A percentile compares a stretch with the other conserved stretches of the same genome.
phyloP scores from a whole-genome alignment of 805 yeast genomes.

The Candida hispaniensis region DNA sequence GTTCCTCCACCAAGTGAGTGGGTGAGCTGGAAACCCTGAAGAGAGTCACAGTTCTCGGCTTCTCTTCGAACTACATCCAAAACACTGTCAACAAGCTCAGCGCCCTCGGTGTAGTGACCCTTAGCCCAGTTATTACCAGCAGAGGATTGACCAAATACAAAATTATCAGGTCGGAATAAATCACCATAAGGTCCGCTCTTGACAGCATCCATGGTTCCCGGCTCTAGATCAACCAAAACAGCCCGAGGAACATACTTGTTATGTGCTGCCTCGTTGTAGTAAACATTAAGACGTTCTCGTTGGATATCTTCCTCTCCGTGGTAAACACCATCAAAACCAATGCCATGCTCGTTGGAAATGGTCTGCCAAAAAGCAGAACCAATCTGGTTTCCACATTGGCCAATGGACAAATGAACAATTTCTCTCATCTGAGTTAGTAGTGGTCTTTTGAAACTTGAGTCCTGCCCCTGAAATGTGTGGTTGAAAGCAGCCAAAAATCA shows the following conservation, averaged over 20 bases:
- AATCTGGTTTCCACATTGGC: slow-evolving; percentile 98
- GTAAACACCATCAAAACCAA: slow-evolving; percentile 29
- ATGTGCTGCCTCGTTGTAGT: slow-evolving; percentile 74
- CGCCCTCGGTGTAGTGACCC: slow-evolving; percentile 95
- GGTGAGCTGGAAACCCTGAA: slow-evolving; percentile 89
- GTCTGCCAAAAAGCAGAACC: slow-evolving; percentile 38
- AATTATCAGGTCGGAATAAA: slow-evolving; percentile 86
- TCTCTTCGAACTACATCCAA: slow-evolving; percentile 86
- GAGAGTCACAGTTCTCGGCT: slow-evolving; percentile 84
- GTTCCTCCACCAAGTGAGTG: slow-evolving; percentile 87
- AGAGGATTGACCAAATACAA: slow-evolving; percentile 78
- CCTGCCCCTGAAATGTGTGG: too few relatives aligned
- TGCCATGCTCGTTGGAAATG: slow-evolving; percentile 34
- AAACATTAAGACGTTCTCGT: slow-evolving; percentile 57
- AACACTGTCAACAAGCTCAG: slow-evolving; percentile 83
- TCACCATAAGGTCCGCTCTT: slow-evolving; percentile 72
- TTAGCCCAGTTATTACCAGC: slow-evolving; percentile 98
- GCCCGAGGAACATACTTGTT: slow-evolving; percentile 92
- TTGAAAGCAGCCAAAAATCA: too few relatives aligned
- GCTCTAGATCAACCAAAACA: slow-evolving; percentile 85
- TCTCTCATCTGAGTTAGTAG: slow-evolving; percentile 15
- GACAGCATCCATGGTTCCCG: slow-evolving; percentile 84
- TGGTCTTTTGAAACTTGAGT: too few relatives aligned
- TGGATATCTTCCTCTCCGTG: slow-evolving; percentile 23
- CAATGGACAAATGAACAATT: slow-evolving; percentile 75